A percentile compares a stretch with the other conserved stretches of the same genome.
Evolutionary conservation across 768 basidiomycete species (phyloP).

Genomic region (Suillus spraguei): DNA sequence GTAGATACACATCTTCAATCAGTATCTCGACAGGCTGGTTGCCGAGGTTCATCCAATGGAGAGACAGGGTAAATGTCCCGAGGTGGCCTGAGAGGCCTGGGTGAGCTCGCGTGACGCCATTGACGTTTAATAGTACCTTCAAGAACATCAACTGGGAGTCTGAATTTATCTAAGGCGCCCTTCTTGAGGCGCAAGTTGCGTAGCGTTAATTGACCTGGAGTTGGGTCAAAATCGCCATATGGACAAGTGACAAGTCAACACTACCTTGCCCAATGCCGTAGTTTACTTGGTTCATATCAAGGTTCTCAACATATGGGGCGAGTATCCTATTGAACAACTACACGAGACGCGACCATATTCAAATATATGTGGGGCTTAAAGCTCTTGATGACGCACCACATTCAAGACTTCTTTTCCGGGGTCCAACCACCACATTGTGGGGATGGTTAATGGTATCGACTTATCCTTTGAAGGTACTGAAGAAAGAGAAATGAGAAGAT

Average conservation of each 20-base stretch:
- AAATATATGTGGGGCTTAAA: neutral
- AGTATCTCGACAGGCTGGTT: conserved; percentile 89
- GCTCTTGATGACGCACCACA: conserved; percentile 52
- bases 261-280: conserved; percentile 88
- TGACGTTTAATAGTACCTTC: conserved; percentile 58
- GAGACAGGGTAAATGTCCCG: conserved; percentile 83
- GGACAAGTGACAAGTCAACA: conserved; percentile 11
- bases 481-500: neutral
- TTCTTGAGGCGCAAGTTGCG: conserved; percentile 87
- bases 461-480: neutral
- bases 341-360: neutral
- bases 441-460: conserved; percentile 10
- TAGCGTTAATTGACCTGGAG: conserved; percentile 72
- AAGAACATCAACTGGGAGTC: conserved; percentile 91
- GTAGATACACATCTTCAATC: conserved; percentile 93
- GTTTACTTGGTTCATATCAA: conserved; percentile 94
- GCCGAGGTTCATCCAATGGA: conserved; percentile 90
- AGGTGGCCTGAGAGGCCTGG: conserved; percentile 61
- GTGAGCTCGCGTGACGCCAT: neutral
- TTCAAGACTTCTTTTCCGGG: conserved; percentile 85
- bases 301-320: conserved; percentile 93
- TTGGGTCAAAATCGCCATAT: conserved; percentile 13
- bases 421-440: conserved; percentile 83
- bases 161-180: conserved; percentile 92
- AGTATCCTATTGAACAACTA: conserved; percentile 89